A percentile compares a stretch with the other conserved stretches of the same genome.
These are phyloP conservation scores for Diaporthe citriasiana DNA, from an alignment of 2,329 filamentous ascomycete genomes.

Conservation along the genomic window DNA sequence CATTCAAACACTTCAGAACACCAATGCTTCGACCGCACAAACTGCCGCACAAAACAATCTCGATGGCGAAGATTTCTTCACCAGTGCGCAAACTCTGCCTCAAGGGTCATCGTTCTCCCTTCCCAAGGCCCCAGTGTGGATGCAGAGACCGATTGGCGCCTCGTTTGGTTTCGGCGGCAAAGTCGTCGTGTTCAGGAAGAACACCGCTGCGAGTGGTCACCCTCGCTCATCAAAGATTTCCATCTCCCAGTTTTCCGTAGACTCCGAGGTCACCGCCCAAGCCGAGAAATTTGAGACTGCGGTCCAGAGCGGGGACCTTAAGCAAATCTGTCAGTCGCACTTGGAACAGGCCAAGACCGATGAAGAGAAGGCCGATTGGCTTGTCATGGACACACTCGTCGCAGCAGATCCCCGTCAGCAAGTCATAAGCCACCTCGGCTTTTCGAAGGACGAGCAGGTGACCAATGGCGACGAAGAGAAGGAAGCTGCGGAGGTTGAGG, in stretches of 20 bases:
- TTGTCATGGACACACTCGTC: slow-evolving; percentile 90
- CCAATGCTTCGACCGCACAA: slow-evolving; percentile 82
- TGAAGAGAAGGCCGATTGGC: slow-evolving; percentile 96
- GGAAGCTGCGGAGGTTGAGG: slow-evolving; percentile 44
- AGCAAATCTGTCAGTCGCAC: slow-evolving; percentile 83
- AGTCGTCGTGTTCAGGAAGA: slow-evolving; percentile 80
- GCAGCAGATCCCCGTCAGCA: slow-evolving; percentile 87
- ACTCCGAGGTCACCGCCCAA: slow-evolving; percentile 85
- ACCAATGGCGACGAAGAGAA: slow-evolving; percentile 57
- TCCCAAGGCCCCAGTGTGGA: slow-evolving; percentile 88
- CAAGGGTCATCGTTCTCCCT: slow-evolving; percentile 92
- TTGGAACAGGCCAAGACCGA: slow-evolving; percentile 82
- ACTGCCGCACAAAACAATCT: slow-evolving; percentile 76
- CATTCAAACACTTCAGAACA: slow-evolving; percentile 94
- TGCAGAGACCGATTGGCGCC: slow-evolving; percentile 85
- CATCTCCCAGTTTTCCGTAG: slow-evolving; percentile 90
- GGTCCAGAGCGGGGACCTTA: slow-evolving; percentile 82
- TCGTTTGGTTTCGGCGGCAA: slow-evolving; percentile 98
- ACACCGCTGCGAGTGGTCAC: slow-evolving; percentile 72
- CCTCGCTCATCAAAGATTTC: slow-evolving; percentile 80
- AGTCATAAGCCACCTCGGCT: slow-evolving; percentile 92
- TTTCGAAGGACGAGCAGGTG: slow-evolving; percentile 73
- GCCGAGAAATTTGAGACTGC: slow-evolving; percentile 90
- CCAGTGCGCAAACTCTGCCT: slow-evolving; percentile 90
- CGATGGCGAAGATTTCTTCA: slow-evolving; percentile 97